Evolutionary conservation across 768 basidiomycete genomes (phyloP).

Genomic region (Russula olivacea): DNA sequence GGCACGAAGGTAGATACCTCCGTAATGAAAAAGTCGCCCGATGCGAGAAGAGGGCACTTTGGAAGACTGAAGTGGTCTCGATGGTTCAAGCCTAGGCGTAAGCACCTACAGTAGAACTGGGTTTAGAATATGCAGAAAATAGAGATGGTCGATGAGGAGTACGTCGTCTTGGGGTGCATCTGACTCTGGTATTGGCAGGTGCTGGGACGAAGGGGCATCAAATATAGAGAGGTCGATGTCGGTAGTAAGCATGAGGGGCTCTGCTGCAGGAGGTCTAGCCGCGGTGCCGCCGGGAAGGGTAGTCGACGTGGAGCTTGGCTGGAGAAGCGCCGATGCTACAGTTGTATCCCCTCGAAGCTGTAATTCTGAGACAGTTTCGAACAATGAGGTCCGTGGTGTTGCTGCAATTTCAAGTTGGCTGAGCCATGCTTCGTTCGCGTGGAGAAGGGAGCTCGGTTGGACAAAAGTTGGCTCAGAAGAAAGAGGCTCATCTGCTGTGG

Average conservation of each 20-base stretch:
- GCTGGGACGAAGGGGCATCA: background rate
- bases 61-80: conserved; percentile 63
- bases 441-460: conserved; percentile 13
- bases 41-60: conserved; percentile 87
- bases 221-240: background rate
- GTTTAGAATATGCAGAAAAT: too few species aligned
- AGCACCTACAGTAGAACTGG: background rate
- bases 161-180: conserved; percentile 11
- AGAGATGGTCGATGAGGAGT: too few species aligned
- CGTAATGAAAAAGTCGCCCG: conserved; percentile 90
- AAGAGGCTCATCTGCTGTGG: background rate
- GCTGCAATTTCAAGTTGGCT: conserved; percentile 3
- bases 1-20: conserved; percentile 45
- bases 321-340: background rate
- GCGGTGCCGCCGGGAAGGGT: too few species aligned
- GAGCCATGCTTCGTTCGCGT: conserved; percentile 21
- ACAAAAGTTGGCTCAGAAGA: background rate
- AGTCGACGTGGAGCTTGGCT: background rate
- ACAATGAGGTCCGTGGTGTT: background rate
- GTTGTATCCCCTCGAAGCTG: background rate
- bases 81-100: background rate
- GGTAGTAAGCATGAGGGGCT: background rate
- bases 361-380: background rate
- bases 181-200: background rate
- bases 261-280: background rate